Evolutionary conservation across 2,329 filamentous ascomycete genomes (phyloP).

Genomic region (Penicillium sp.): DNA sequence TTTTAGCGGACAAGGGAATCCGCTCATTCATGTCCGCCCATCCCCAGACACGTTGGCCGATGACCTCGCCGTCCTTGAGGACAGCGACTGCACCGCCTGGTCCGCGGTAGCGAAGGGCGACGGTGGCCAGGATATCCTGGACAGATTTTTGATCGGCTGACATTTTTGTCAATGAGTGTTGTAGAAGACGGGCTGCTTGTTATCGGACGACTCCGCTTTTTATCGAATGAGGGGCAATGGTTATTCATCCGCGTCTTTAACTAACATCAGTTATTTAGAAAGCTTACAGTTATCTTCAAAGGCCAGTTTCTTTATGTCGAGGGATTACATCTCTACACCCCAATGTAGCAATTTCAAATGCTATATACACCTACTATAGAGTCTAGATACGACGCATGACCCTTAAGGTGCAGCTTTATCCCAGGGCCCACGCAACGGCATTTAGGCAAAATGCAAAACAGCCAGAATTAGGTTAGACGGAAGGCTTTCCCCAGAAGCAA

Average conservation of each 20-base stretch:
- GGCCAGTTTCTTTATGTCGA: neutral
- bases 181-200: neutral
- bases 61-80: conserved; percentile 41
- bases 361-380: neutral
- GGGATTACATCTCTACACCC: neutral
- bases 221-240: conserved; percentile 5
- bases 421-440: neutral
- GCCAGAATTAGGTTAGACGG: neutral
- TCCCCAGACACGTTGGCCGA: conserved; percentile 42
- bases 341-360: neutral
- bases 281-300: neutral
- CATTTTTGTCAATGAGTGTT: conserved; percentile 7
- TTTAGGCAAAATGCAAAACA: conserved; percentile 5
- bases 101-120: conserved; percentile 30
- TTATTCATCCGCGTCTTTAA: neutral
- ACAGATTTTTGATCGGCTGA: conserved; percentile 6
- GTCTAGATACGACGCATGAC: neutral
- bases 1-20: conserved; percentile 36
- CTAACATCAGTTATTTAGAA: neutral
- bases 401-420: neutral
- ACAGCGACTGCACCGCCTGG: conserved; percentile 44
- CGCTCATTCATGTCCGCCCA: conserved; percentile 42
- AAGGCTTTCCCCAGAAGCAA: neutral
- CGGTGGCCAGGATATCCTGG: conserved; percentile 14
- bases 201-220: conserved; percentile 12